phyloP scores from a whole-genome alignment of 2,329 filamentous ascomycete genomes.

The Penicillium sp. region DNA sequence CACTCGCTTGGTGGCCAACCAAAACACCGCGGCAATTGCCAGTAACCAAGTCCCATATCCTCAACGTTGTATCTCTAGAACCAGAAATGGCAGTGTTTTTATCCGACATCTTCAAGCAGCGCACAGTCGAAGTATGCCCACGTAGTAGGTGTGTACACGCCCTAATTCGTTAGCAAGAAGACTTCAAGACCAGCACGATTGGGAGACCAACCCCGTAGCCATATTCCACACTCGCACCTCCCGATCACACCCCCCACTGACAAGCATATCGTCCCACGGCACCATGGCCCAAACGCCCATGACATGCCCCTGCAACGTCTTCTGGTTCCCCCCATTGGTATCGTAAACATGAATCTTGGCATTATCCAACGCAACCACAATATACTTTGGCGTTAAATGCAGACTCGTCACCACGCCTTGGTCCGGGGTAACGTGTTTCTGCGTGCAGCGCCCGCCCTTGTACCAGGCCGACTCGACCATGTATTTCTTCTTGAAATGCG shows the following conservation, averaged over 20 bases:
- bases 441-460: slow-evolving; percentile 78
- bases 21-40: slow-evolving; percentile 88
- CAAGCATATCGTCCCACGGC: slow-evolving; percentile 90
- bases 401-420: slow-evolving; percentile 95
- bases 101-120: slow-evolving; percentile 97
- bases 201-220: slow-evolving; percentile 67
- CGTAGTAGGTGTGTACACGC: slow-evolving; percentile 76
- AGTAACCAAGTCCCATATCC: slow-evolving; percentile 89
- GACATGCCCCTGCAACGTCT: slow-evolving; percentile 88
- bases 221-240: slow-evolving; percentile 98
- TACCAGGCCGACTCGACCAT: slow-evolving; percentile 97
- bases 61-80: slow-evolving; percentile 87
- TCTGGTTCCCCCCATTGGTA: slow-evolving; percentile 79
- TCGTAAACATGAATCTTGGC: slow-evolving; percentile 98
- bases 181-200: too few species aligned
- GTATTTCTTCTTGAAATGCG: slow-evolving; percentile 96
- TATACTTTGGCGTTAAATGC: slow-evolving; percentile 91
- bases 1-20: slow-evolving; percentile 91
- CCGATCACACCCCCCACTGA: slow-evolving; percentile 93
- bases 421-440: slow-evolving; percentile 88
- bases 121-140: slow-evolving; percentile 93
- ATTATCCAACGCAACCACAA: slow-evolving; percentile 95
- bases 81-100: slow-evolving; percentile 91
- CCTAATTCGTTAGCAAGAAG: slow-evolving; percentile 39
- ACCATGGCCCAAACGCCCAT: slow-evolving; percentile 99